Evolutionary conservation across 1,284 basidiomycete species (phyloP).

Genomic region (Melampsora larici-populina): DNA sequence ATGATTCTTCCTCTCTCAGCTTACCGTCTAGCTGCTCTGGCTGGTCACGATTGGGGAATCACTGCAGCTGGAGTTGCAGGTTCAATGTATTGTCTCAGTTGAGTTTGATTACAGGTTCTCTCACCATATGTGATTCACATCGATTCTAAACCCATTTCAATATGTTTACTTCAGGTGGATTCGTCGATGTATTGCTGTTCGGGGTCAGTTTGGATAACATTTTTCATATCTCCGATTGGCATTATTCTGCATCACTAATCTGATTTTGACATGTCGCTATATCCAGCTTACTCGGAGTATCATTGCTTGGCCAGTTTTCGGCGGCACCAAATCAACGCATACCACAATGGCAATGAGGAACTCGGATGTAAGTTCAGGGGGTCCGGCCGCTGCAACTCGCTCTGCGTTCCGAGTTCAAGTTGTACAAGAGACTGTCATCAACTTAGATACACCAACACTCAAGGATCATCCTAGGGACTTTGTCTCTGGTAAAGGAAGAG

Average conservation of each 20-base stretch:
- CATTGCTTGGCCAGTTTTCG: conserved; percentile 18
- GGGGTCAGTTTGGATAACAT: conserved; percentile 15
- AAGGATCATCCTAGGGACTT: too few relatives aligned
- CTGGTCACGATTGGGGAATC: conserved; percentile 41
- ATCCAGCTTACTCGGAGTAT: conserved; percentile 31
- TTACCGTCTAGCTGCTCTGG: conserved; percentile 30
- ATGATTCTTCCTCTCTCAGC: conserved; percentile 40
- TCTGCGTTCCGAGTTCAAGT: conserved; percentile 27
- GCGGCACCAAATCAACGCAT: not conserved
- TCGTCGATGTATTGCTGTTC: conserved; percentile 39
- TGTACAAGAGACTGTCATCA: conserved; percentile 37
- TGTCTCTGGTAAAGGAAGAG: too few relatives aligned
- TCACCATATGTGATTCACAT: too few relatives aligned
- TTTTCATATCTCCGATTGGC: not conserved
- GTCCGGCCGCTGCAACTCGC: too few relatives aligned
- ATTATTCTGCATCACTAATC: not conserved
- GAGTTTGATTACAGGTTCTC: not conserved
- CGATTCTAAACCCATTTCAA: not conserved
- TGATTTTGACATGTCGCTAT: not conserved
- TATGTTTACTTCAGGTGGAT: conserved; percentile 18
- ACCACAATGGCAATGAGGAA: too few relatives aligned
- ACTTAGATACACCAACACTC: conserved; percentile 23
- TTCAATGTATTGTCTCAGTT: conserved; percentile 36
- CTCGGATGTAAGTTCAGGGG: too few relatives aligned
- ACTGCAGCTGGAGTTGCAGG: conserved; percentile 23